Conservation (phyloP, 108 stramenopile genomes). For the Pseudonitzschia pungens region DNA sequence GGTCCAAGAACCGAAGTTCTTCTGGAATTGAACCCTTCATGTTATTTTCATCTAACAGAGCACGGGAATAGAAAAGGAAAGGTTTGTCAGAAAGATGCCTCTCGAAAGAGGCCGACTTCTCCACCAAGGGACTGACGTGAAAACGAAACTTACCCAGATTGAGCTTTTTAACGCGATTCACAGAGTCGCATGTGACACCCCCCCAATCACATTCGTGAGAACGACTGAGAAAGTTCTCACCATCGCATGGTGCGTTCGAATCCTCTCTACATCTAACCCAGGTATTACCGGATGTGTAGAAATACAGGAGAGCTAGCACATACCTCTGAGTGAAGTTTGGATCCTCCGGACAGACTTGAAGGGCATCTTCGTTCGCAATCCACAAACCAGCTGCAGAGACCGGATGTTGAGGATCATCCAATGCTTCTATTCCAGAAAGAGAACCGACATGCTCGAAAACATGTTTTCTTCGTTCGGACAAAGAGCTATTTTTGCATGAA, state of each 20-base stretch:
- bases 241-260: conserved; percentile 11
- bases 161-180: conserved; percentile 21
- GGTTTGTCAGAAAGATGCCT: background rate
- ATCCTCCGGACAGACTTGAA: conserved; percentile 48
- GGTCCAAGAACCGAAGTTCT: conserved; percentile 14
- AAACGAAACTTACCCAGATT: conserved; percentile 33
- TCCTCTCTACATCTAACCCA: conserved; percentile 36
- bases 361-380: conserved; percentile 46
- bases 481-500: background rate
- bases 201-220: conserved; percentile 45
- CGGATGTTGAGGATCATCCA: conserved; percentile 23
- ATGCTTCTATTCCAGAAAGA: conserved; percentile 6
- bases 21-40: conserved; percentile 26
- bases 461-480: background rate
- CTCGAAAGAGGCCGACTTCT: background rate
- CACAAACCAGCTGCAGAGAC: conserved; percentile 43
- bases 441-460: conserved; percentile 6
- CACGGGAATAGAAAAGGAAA: background rate
- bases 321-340: conserved; percentile 42
- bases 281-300: conserved; percentile 37
- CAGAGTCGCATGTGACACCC: conserved; percentile 35
- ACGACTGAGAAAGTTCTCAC: conserved; percentile 32
- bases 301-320: conserved; percentile 45
- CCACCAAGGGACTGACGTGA: background rate
- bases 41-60: conserved; percentile 33